Evolutionary conservation across 2,329 filamentous ascomycete species (phyloP).

Genomic region (Fusarium lyarnte): DNA sequence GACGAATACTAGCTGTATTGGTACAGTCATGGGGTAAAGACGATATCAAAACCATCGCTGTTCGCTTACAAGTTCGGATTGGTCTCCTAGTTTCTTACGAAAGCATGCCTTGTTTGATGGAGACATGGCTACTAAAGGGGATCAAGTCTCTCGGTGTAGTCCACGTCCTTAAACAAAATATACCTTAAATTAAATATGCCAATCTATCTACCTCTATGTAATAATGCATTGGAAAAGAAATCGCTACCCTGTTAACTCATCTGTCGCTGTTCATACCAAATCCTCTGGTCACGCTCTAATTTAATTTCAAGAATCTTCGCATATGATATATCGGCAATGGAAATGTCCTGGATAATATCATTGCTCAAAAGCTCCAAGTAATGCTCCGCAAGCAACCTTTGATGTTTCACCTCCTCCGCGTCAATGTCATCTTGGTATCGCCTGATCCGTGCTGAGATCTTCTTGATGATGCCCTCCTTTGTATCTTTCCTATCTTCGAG

Average conservation of each 20-base stretch:
- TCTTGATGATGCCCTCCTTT: background rate
- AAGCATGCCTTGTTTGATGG: rapidly evolving
- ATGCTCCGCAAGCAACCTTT: slow-evolving; percentile 2
- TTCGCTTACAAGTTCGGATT: too few relatives aligned
- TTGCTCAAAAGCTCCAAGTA: slow-evolving; percentile 4
- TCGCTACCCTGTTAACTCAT: background rate
- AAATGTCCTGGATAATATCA: background rate
- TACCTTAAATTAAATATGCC: background rate
- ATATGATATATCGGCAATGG: background rate
- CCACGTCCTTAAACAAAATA: background rate
- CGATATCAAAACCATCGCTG: too few relatives aligned
- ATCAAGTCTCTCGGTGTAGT: rapidly evolving
- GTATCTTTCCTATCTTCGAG: background rate
- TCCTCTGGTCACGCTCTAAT: background rate
- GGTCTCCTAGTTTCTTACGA: rapidly evolving
- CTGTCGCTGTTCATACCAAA: background rate
- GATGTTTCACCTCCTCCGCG: background rate
- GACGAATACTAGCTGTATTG: background rate
- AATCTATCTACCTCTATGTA: background rate
- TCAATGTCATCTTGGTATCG: slow-evolving; percentile 2
- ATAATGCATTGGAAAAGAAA: background rate
- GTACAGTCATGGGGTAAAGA: rapidly evolving
- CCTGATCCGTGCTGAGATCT: background rate
- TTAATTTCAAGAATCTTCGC: background rate
- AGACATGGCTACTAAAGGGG: background rate